phyloP scores from a whole-genome alignment of 441 rosid species.

The Erodium texanum region DNA sequence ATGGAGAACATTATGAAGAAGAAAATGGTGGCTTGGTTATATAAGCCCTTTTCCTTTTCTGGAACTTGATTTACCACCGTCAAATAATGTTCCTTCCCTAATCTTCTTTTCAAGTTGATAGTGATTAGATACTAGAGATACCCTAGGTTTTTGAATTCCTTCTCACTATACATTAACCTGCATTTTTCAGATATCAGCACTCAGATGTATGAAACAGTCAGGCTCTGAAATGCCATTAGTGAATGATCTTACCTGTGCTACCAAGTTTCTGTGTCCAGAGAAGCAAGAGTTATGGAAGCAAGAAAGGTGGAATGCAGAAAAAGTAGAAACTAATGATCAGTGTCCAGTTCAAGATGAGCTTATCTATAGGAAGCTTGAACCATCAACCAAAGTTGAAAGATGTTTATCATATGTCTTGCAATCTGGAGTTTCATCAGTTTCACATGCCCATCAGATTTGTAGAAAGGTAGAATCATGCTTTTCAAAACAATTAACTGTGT shows the following conservation, averaged over 20 bases:
- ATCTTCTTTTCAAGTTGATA: neutral
- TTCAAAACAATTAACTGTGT: slow-evolving; percentile 14
- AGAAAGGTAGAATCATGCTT: slow-evolving; percentile 32
- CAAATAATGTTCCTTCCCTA: slow-evolving; percentile 2
- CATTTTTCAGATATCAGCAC: slow-evolving; percentile 33
- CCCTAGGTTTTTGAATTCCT: neutral
- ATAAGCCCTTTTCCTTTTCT: slow-evolving; percentile 9
- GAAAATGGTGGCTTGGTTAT: slow-evolving; percentile 14
- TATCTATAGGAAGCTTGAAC: slow-evolving; percentile 20
- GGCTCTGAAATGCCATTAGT: slow-evolving; percentile 22
- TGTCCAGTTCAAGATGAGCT: slow-evolving; percentile 37
- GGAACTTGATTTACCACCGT: slow-evolving; percentile 8
- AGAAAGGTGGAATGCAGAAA: slow-evolving; percentile 26
- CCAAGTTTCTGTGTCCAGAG: slow-evolving; percentile 30
- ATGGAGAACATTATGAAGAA: slow-evolving; percentile 9
- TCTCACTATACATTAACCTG: slow-evolving; percentile 7
- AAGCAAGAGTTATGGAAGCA: slow-evolving; percentile 30
- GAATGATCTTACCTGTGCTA: slow-evolving; percentile 33
- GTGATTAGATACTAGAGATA: neutral
- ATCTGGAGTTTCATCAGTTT: slow-evolving; percentile 20
- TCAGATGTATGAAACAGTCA: slow-evolving; percentile 32
- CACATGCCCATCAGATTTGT: slow-evolving; percentile 19
- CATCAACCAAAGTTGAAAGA: slow-evolving; percentile 18
- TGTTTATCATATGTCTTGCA: slow-evolving; percentile 17
- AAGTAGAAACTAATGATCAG: slow-evolving; percentile 27